Evolutionary conservation across 139 green algal species (phyloP), one percentile per base, ranked within the genome.

Genomic region (Medakamo hakoo): DNA sequence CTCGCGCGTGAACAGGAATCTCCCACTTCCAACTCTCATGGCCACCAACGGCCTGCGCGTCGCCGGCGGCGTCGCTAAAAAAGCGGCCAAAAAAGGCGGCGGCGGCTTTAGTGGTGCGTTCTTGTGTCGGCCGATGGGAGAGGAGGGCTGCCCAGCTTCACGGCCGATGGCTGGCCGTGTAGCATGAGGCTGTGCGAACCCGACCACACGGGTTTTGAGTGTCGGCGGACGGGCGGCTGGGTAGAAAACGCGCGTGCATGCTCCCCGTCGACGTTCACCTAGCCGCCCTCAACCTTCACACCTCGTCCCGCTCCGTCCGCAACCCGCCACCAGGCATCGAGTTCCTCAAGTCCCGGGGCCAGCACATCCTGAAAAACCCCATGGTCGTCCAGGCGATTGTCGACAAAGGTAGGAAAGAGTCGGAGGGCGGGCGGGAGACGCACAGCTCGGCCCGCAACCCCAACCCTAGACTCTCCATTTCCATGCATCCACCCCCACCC

Each of bases 311-410:
- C n/a, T n/a, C n/a, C n/a, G n/a, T n/a, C n/a, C n/a, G n/a, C n/a
- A n/a, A n/a, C n/a, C n/a, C 40, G 9, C 40, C 40, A 52, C 48
- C 80, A 90, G 91, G 90, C 55, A 86, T 98, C 23, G 88, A 98
- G 75, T 98, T 99, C 58, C 84, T 95, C 59, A 99, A 98, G 72
- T 88, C 75, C 72, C 95, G 94, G 60, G 93, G 93, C 14, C 93
- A 99, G 88, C 93, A 99, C 62, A 98, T 99, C 58, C 69, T 99
- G 9, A 95, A 95, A 65, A 99, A 98, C 70, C 92, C 93, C 1
- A 62, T 93, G 63, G 83, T 98, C 16, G 85, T 96, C 23, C 78
- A 97, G 58, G 80, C 86, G 20, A 99, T 99, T 49, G 88, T 98
- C 14, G 83, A 97, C 58, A n/a, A n/a, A n/a, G n/a, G n/a, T n/a